These are phyloP conservation scores for Camellia japonica DNA, from an alignment of 148 eudicot genomes.

Conservation along the genomic window DNA sequence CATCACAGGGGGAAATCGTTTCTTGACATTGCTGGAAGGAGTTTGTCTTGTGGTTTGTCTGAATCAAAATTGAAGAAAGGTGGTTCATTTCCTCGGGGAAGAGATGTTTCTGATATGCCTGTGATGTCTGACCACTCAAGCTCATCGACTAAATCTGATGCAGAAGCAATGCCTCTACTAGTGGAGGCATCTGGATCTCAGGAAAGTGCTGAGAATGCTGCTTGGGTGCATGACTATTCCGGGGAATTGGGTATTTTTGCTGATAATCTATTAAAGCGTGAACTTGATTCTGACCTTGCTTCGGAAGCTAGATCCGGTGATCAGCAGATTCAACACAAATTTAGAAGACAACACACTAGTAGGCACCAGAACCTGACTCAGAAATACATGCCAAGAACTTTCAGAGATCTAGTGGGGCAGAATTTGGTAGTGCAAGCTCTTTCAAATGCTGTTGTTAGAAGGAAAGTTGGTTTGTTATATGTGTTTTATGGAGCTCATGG, in stretches of 20 bases:
- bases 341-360: constrained; percentile 37
- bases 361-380: constrained; percentile 84
- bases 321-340: constrained; percentile 22
- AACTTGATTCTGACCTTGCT: constrained; percentile 70
- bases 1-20: constrained; percentile 82
- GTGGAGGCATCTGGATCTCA: constrained; percentile 72
- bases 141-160: constrained; percentile 52
- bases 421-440: constrained; percentile 87
- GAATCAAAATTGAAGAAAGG: constrained; percentile 68
- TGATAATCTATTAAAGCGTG: constrained; percentile 69
- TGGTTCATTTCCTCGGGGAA: constrained; percentile 35
- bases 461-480: constrained; percentile 75
- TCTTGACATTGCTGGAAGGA: constrained; percentile 93
- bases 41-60: constrained; percentile 91
- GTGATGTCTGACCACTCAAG: constrained; percentile 56
- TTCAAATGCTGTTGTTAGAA: constrained; percentile 70
- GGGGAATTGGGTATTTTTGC: constrained; percentile 92
- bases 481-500: constrained; percentile 96
- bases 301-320: constrained; percentile 69
- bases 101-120: constrained; percentile 39
- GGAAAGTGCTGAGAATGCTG: constrained; percentile 63
- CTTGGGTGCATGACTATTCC: constrained; percentile 91
- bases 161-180: constrained; percentile 69
- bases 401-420: constrained; percentile 93
- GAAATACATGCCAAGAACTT: constrained; percentile 85